Percentiles rank a stretch among this genome's conserved stretches.
Evolutionary conservation across 805 yeast species (phyloP).

Genomic region (Zygoascus flipseniorum): DNA sequence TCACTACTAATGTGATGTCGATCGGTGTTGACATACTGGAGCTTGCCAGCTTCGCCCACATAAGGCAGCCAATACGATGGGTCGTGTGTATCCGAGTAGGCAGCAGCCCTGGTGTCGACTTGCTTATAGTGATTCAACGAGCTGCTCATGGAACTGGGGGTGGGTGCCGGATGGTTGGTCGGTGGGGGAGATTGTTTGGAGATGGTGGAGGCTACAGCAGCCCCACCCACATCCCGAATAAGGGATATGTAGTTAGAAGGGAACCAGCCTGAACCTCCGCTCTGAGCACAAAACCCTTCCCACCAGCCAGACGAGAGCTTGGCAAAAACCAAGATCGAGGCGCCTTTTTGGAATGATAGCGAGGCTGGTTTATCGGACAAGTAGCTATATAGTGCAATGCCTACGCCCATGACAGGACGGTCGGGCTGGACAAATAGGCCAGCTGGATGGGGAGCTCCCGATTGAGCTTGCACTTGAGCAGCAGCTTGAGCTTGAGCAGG

Average conservation of each 20-base stretch:
- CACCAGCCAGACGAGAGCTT: constrained; percentile 72
- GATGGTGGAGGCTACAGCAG: constrained; percentile 19
- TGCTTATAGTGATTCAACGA: neutral
- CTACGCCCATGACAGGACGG: constrained; percentile 37
- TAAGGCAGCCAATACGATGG: constrained; percentile 30
- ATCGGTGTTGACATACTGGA: constrained; percentile 15
- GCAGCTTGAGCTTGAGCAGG: neutral
- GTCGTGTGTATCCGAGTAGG: constrained; percentile 1
- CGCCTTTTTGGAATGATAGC: constrained; percentile 52
- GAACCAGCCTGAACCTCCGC: constrained; percentile 58
- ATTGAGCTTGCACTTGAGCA: neutral
- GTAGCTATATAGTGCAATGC: constrained; percentile 49
- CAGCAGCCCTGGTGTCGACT: neutral
- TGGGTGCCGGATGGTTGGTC: neutral
- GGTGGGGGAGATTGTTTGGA: neutral
- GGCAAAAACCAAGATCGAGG: constrained; percentile 57
- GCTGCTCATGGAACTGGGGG: neutral
- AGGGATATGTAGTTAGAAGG: constrained; percentile 49
- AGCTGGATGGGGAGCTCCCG: neutral
- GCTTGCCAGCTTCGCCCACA: constrained; percentile 17
- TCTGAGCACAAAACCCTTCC: constrained; percentile 52
- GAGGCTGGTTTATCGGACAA: constrained; percentile 41
- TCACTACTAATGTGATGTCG: constrained; percentile 10
- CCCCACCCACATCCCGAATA: constrained; percentile 19
- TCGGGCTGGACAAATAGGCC: neutral